phyloP scores from a whole-genome alignment of 441 rosid species.

The Syzygium malaccense region DNA sequence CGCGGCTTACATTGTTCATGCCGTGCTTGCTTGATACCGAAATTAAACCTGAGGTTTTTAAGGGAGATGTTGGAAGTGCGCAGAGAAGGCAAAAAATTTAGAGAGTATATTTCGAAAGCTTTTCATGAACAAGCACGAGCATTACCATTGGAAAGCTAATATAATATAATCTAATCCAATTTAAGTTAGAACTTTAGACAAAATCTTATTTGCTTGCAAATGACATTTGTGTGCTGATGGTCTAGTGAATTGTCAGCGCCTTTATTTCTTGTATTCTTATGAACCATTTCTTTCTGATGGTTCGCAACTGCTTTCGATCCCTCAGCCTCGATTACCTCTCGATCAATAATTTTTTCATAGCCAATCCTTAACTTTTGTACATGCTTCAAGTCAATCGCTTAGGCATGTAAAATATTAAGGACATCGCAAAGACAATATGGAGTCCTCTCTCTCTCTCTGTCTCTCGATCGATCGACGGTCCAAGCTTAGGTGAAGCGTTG shows the following conservation, averaged over 20 bases:
- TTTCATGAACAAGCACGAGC: neutral
- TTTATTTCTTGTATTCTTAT: neutral
- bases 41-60: neutral
- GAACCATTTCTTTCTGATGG: neutral
- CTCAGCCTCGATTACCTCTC: neutral
- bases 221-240: neutral
- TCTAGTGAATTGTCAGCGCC: neutral
- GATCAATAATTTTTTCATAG: neutral
- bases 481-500: neutral
- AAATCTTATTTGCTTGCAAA: neutral
- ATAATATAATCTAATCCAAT: neutral
- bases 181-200: neutral
- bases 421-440: neutral
- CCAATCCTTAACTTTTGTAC: neutral
- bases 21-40: neutral
- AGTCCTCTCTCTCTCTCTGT: neutral
- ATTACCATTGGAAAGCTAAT: neutral
- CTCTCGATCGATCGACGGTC: neutral
- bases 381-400: neutral
- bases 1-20: accelerated
- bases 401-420: neutral
- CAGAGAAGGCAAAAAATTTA: neutral
- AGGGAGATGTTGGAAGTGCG: neutral
- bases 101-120: neutral
- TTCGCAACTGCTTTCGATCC: neutral